Evolutionary conservation across 2,329 filamentous ascomycete genomes (phyloP), one percentile per base, ranked within the genome.

Genomic region (Fusarium compactum): DNA sequence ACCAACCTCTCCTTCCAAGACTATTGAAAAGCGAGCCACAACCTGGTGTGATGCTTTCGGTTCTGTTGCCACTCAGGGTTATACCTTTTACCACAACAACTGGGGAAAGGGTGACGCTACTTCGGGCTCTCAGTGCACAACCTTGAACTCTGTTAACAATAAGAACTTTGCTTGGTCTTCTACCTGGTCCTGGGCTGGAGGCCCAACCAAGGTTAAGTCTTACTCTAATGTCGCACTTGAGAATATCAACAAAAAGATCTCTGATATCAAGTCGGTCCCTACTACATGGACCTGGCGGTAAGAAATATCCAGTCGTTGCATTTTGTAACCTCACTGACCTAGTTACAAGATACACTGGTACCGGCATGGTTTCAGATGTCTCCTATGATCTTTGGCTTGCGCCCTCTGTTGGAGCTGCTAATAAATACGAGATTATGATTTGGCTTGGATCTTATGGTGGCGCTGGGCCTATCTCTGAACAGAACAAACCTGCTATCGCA

Each of bases 401-500:
- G 16, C 79, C 80, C 18, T 82, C 84, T 15, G 81, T 82, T 14
- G 79, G 83, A 2, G 78, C 77, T 48, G 75, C 62, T 8, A 74
- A 84, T 29, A 80, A 87, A 73, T 89, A 89, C 76, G 89, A 91
- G 79, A 84, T 91, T 77, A 91, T 91, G 89, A 82, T 91, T 73
- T 91, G 89, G 89, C 81, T 90, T 47, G 85, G 82, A 3, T 83
- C 84, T 5, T 80, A 87, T 48, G 89, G 86, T 57, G 87, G 34
- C 18, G 34, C 87, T 3, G 85, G 86, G 1, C 88, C 89, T 40
- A 90, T 90, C 25, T 73, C 69, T 0, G 55, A 62, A 3, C 52
- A 58, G 24, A 65, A 65, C 4, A 54, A 48, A 9, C 65, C 54
- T 6, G 62, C 71, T 2, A 30, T 75, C 43, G 67, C 63, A 4